Conservation (phyloP, 2,329 filamentous ascomycete species). For the Tympanopsis confertula region DNA sequence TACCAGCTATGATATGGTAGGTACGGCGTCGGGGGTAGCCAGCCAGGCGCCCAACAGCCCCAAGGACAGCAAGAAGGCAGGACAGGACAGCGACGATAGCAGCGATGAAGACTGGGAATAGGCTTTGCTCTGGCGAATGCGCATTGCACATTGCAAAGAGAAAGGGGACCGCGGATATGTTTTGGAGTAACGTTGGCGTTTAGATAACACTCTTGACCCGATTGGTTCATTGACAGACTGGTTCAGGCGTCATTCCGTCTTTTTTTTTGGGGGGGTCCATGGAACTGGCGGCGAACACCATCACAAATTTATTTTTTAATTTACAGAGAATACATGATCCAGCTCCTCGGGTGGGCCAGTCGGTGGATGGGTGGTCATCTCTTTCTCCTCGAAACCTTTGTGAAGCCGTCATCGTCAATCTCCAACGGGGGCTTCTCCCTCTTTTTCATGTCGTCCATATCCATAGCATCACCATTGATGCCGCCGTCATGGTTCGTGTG, state of each 20-base stretch:
- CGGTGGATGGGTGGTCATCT: slow-evolving; percentile 25
- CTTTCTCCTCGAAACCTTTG: slow-evolving; percentile 61
- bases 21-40: slow-evolving; percentile 61
- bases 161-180: background rate
- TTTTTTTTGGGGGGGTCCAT: too few species aligned
- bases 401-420: slow-evolving; percentile 74
- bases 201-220: too few species aligned
- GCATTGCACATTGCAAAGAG: background rate
- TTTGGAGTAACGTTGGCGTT: too few species aligned
- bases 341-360: background rate
- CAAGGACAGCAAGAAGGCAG: slow-evolving; percentile 60
- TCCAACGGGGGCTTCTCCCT: slow-evolving; percentile 59
- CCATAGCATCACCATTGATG: slow-evolving; percentile 53
- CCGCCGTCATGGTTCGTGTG: slow-evolving; percentile 39
- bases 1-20: slow-evolving; percentile 92
- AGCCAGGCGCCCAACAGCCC: slow-evolving; percentile 66
- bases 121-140: background rate
- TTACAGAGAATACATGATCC: slow-evolving; percentile 4
- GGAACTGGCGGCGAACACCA: too few species aligned
- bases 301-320: slow-evolving; percentile 4
- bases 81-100: slow-evolving; percentile 11
- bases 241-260: slow-evolving; percentile 8
- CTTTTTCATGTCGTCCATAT: slow-evolving; percentile 34
- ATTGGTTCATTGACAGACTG: slow-evolving; percentile 4
- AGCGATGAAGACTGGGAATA: slow-evolving; percentile 14